A percentile compares a stretch with the other conserved stretches of the same genome.
Conservation (phyloP, 208 protist species). For the Leishmania gerbilli region DNA sequence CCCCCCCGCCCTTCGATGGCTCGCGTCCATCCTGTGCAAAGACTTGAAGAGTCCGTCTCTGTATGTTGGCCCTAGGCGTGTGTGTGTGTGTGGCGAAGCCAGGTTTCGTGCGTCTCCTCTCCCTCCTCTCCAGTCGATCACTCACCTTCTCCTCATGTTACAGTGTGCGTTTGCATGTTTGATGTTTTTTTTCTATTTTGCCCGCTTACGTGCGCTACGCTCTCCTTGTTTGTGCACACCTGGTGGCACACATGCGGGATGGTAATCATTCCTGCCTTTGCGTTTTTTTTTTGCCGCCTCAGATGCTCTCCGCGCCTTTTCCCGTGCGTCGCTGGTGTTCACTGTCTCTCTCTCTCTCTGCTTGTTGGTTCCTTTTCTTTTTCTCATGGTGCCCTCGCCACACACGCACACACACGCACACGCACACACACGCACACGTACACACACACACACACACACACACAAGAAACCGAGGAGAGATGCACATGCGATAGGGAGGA, state of each 20-base stretch:
- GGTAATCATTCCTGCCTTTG: too few relatives aligned
- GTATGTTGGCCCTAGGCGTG: background rate
- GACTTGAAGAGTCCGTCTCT: background rate
- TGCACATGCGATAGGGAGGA: background rate
- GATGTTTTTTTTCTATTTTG: background rate
- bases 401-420: too few relatives aligned
- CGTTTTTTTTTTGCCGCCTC: too few relatives aligned
- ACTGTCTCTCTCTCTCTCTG: background rate
- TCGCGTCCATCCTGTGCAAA: background rate
- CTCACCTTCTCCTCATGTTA: background rate
- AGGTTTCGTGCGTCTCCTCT: background rate
- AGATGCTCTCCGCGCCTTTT: too few relatives aligned
- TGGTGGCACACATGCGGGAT: background rate
- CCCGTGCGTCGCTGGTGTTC: background rate
- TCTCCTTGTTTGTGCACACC: background rate
- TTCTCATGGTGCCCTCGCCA: too few relatives aligned
- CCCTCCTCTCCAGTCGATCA: background rate
- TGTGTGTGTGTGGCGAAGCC: background rate
- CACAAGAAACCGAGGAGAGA: background rate
- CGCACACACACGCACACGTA: too few relatives aligned
- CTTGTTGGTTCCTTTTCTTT: conserved; percentile 1
- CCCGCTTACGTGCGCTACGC: background rate
- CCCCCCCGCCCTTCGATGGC: background rate
- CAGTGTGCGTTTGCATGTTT: background rate
- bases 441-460: too few relatives aligned